Percentiles rank a stretch among this genome's conserved stretches.
Conservation (phyloP, 2,329 filamentous ascomycete species). For the Cytospora mali region DNA sequence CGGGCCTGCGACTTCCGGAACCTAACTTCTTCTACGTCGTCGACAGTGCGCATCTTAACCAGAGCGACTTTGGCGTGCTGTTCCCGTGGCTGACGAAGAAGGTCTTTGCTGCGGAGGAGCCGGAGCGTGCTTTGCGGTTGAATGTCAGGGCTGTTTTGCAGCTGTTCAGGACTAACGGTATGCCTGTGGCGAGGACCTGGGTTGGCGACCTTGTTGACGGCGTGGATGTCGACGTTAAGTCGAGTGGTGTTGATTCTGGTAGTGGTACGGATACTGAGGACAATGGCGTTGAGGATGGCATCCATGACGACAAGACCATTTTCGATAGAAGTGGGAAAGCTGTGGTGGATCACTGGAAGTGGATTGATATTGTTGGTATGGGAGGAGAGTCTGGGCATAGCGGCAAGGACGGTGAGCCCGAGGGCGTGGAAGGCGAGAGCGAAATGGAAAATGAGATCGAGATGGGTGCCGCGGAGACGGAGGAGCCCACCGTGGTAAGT, state of each 20-base stretch:
- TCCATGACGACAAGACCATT: conserved; percentile 54
- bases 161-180: conserved; percentile 52
- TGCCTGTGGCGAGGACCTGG: conserved; percentile 54
- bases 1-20: conserved; percentile 46
- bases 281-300: conserved; percentile 39
- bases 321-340: conserved; percentile 45
- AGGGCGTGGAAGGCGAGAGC: conserved; percentile 35
- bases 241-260: conserved; percentile 25
- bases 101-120: conserved; percentile 59
- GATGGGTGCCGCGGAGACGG: conserved; percentile 21
- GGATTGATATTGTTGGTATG: conserved; percentile 56
- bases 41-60: conserved; percentile 76
- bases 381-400: conserved; percentile 38
- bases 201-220: conserved; percentile 54
- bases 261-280: conserved; percentile 27
- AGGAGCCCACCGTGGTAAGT: not conserved
- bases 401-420: conserved; percentile 28
- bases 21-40: conserved; percentile 76
- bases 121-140: conserved; percentile 60
- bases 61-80: conserved; percentile 81
- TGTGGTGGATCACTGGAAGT: conserved; percentile 52
- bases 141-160: conserved; percentile 63
- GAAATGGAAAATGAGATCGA: conserved; percentile 43
- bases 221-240: conserved; percentile 42
- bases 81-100: conserved; percentile 71